Conservation (phyloP, 176 grass and related monocot genomes). For the Pontederia crassipes region DNA sequence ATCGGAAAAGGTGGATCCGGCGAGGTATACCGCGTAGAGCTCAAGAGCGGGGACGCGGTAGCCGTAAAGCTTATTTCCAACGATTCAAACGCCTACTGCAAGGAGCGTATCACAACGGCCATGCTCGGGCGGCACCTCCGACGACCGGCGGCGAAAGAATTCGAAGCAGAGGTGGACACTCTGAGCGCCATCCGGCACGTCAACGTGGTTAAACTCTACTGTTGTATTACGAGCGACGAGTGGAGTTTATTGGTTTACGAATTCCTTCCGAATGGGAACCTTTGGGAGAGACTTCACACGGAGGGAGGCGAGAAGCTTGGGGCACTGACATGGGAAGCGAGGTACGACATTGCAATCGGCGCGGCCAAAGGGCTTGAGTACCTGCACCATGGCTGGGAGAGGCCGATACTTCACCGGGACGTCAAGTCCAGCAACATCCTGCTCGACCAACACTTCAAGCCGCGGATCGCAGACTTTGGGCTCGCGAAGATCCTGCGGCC, state of each 20-base stretch:
- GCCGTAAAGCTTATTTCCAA: slow-evolving; percentile 69
- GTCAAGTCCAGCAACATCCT: slow-evolving; percentile 97
- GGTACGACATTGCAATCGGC: slow-evolving; percentile 60
- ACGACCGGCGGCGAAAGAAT: slow-evolving; percentile 34
- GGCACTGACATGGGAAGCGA: slow-evolving; percentile 38
- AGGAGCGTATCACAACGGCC: not conserved
- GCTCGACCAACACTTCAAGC: slow-evolving; percentile 76
- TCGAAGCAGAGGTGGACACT: slow-evolving; percentile 80
- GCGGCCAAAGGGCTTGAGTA: slow-evolving; percentile 61
- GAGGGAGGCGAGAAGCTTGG: slow-evolving; percentile 11
- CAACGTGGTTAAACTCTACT: slow-evolving; percentile 88
- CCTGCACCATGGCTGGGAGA: slow-evolving; percentile 70
- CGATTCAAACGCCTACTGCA: not conserved
- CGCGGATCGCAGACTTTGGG: slow-evolving; percentile 79
- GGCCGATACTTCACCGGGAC: slow-evolving; percentile 82
- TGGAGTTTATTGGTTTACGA: slow-evolving; percentile 88
- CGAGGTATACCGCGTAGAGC: slow-evolving; percentile 74
- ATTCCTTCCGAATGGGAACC: slow-evolving; percentile 86
- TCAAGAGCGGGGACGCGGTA: slow-evolving; percentile 36
- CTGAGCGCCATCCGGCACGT: slow-evolving; percentile 75
- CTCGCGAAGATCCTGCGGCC: slow-evolving; percentile 69
- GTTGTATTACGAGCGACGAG: slow-evolving; percentile 67
- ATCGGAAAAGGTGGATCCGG: slow-evolving; percentile 85
- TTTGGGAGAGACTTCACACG: slow-evolving; percentile 47
- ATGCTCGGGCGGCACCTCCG: not conserved